Base-by-base conservation (phyloP, 176 grass and related monocot genomes). In the Zoysia pacifica region DNA sequence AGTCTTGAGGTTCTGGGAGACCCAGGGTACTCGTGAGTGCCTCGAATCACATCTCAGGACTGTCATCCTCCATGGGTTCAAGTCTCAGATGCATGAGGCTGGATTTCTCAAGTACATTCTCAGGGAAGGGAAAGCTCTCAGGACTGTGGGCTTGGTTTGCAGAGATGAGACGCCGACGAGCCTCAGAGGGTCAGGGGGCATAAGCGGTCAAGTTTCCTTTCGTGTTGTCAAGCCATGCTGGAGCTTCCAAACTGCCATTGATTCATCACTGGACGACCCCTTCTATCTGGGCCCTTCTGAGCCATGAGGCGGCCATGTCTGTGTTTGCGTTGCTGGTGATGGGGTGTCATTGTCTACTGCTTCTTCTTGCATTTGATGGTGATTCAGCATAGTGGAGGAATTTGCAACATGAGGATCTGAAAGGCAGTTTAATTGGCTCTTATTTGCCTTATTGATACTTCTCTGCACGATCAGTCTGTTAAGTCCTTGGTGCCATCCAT, bases 1-100 rank as follows among this genome's bases (percentile, higher is more conserved):
- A 6, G 65, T 46, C 42, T 2, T 16, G 47, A 74, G 68, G 40
- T 63, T 70, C 72, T 87, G 85, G 78, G 11, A 76, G 10, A 62
- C 58, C 47, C 38, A 2, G 39, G 15, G 19, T 44, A 43, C 78
- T 19, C 63, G 65, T 2, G 47, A 81, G 42, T 87, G 85, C 47
- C 72, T 87, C 2, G 28, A 80, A 59, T 87, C 55, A 4, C 85
- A 87, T 64, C 78, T 87, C 54, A 39, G 81, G 72, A 81, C 47
- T 7, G 35, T 87, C 2, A 42, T 76, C 2, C 0, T 70, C 55
- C 11, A 87, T 2, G 65, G 78, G 28, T 39, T 1, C 28, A 3
- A 8, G 4, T 2, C 9, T 3, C 9, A n/a, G 65, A 19, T 37
- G 8, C 14, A 76, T 47, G 84, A 52, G 39, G 4, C 6, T n/a